A percentile compares a stretch with the other conserved stretches of the same genome.
Conservation (phyloP, 2,329 filamentous ascomycete species). For the Calycina herbarum region DNA sequence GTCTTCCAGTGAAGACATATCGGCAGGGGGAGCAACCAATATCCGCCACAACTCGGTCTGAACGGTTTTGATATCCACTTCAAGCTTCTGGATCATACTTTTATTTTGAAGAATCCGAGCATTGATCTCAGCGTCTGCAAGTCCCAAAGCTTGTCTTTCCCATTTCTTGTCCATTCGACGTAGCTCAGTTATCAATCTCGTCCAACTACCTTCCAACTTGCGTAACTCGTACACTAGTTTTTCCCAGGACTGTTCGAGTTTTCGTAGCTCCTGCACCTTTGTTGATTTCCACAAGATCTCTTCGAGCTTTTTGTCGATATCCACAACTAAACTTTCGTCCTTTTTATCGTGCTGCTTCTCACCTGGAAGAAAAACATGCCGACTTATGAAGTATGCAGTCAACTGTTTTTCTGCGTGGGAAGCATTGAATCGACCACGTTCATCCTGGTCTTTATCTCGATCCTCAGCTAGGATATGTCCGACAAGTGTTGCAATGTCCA, state of each 20-base stretch:
- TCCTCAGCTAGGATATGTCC: neutral
- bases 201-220: slow-evolving; percentile 1
- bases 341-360: neutral
- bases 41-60: neutral
- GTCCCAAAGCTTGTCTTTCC: neutral
- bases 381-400: neutral
- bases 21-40: neutral
- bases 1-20: neutral
- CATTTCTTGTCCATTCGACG: slow-evolving; percentile 2
- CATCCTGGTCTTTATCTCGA: neutral
- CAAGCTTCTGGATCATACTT: neutral
- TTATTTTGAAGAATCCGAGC: neutral
- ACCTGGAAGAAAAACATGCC: neutral
- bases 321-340: neutral
- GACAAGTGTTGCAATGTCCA: neutral
- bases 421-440: neutral
- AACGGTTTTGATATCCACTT: neutral
- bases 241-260: neutral
- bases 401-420: neutral
- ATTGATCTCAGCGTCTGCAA: neutral
- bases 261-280: neutral
- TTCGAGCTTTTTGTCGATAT: neutral
- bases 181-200: slow-evolving; percentile 1
- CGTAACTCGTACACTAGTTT: neutral
- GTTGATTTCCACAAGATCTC: neutral